These are phyloP conservation scores for Evernia prunastri DNA, from an alignment of 495 filamentous ascomycete genomes.

Conservation along the genomic window DNA sequence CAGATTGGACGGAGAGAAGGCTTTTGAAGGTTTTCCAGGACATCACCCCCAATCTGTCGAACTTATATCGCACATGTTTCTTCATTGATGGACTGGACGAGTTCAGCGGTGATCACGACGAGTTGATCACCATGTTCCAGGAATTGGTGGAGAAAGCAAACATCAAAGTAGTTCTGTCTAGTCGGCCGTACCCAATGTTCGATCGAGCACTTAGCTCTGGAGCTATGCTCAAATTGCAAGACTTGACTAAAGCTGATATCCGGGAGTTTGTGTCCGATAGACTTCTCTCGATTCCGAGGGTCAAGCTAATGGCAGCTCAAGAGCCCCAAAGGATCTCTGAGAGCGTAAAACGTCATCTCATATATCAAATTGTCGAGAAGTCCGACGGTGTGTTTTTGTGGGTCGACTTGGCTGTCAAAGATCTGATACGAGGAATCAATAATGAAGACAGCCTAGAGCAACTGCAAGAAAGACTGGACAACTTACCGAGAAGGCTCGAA, in stretches of 20 bases:
- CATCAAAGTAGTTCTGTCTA: slow-evolving; percentile 12
- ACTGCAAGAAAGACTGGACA: background rate
- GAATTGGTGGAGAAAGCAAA: background rate
- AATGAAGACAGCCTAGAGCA: background rate
- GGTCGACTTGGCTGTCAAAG: slow-evolving; percentile 4
- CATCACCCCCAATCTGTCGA: background rate
- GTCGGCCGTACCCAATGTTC: slow-evolving; percentile 12
- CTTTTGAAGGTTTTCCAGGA: background rate
- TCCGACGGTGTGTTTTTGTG: slow-evolving; percentile 4
- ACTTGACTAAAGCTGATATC: slow-evolving; percentile 8
- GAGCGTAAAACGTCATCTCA: background rate
- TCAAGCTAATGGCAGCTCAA: background rate
- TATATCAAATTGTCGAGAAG: background rate
- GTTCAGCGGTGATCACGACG: slow-evolving; percentile 11
- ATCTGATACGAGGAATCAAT: background rate
- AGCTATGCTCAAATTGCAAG: slow-evolving; percentile 9
- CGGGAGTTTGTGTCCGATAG: slow-evolving; percentile 4
- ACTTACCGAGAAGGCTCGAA: background rate
- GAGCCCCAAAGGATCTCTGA: background rate
- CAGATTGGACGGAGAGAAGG: slow-evolving; percentile 10
- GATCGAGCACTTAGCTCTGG: background rate
- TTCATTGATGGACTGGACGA: slow-evolving; percentile 18
- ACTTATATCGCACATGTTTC: background rate
- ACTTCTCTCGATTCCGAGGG: background rate
- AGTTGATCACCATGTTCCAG: background rate